Percentiles rank a stretch among this genome's conserved stretches.
Evolutionary conservation across 257 asterid genomes (phyloP).

Genomic region (Solanum neorickii): DNA sequence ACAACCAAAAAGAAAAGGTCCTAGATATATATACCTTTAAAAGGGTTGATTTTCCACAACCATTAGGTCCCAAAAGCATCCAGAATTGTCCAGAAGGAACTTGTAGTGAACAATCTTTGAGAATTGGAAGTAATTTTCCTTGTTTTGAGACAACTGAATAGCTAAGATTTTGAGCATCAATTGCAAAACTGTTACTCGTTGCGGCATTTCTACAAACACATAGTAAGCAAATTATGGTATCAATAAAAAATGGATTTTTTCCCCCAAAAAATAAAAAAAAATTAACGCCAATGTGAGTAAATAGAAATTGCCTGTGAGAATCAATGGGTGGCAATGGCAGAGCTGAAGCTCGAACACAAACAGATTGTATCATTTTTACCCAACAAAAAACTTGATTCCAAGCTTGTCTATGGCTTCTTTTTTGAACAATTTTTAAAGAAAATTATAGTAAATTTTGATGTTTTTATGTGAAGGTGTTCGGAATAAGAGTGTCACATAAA

Average conservation of each 20-base stretch:
- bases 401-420: background rate
- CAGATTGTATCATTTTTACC: conserved; percentile 28
- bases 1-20: background rate
- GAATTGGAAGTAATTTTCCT: conserved; percentile 46
- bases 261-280: background rate
- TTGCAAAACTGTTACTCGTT: conserved; percentile 28
- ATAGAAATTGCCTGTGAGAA: conserved; percentile 8
- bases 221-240: background rate
- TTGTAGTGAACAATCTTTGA: conserved; percentile 59
- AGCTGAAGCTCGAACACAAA: conserved; percentile 28
- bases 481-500: background rate
- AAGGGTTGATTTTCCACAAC: conserved; percentile 93
- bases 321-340: conserved; percentile 22
- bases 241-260: background rate
- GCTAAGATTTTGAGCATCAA: conserved; percentile 54
- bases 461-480: background rate
- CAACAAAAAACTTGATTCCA: background rate
- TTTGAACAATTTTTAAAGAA: background rate
- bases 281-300: background rate
- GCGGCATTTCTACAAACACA: conserved; percentile 16
- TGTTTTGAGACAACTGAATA: conserved; percentile 38
- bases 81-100: conserved; percentile 86
- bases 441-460: background rate
- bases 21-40: conserved; percentile 34
- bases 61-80: conserved; percentile 98